Evolutionary conservation across 2,329 filamentous ascomycete genomes (phyloP).

Genomic region (Aspergillus quadrilineatus): DNA sequence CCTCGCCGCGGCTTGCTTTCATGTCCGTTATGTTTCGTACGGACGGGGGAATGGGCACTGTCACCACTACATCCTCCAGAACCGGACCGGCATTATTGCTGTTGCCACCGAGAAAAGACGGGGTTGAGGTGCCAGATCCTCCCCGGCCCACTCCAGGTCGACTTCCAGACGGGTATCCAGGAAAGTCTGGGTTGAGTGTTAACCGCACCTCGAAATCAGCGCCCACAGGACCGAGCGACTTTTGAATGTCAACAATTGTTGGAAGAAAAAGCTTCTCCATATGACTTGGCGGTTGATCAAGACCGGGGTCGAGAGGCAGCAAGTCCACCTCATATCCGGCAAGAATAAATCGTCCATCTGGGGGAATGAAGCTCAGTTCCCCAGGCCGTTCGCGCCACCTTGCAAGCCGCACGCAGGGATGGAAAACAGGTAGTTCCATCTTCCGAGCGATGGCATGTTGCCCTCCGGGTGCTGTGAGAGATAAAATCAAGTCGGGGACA

Average conservation of each 20-base stretch:
- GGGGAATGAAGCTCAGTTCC: conserved; percentile 92
- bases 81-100: conserved; percentile 58
- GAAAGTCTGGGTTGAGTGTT: conserved; percentile 66
- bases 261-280: conserved; percentile 73
- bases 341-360: conserved; percentile 89
- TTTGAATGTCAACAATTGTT: conserved; percentile 76
- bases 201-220: conserved; percentile 87
- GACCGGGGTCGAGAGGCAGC: conserved; percentile 66
- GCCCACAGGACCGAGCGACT: conserved; percentile 70
- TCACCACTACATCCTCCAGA: conserved; percentile 75
- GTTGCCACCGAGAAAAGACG: conserved; percentile 47
- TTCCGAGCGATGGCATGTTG: conserved; percentile 71
- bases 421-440: conserved; percentile 88
- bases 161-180: conserved; percentile 45
- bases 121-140: conserved; percentile 49
- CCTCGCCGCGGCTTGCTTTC: conserved; percentile 77
- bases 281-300: conserved; percentile 53
- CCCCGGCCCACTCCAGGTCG: conserved; percentile 39
- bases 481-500: conserved; percentile 83
- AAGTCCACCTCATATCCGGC: conserved; percentile 94
- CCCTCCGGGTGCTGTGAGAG: conserved; percentile 76
- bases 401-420: conserved; percentile 89
- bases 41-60: conserved; percentile 72
- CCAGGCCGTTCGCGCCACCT: conserved; percentile 86
- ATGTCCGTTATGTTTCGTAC: conserved; percentile 84